Conservation (phyloP, 2,329 filamentous ascomycete genomes). For the Fusarium nurragi region DNA sequence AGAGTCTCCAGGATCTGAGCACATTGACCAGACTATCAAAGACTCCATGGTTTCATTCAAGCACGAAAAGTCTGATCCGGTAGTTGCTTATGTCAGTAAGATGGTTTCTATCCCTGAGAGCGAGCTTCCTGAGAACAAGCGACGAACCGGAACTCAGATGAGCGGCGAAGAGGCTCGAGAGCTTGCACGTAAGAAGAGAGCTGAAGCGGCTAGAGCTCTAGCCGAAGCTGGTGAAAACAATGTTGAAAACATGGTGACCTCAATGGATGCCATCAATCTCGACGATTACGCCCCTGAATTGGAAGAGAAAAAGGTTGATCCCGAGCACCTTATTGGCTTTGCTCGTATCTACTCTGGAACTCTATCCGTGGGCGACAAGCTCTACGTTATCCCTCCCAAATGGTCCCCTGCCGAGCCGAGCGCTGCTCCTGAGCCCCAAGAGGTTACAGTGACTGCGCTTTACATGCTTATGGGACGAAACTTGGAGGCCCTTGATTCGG, state of each 20-base stretch:
- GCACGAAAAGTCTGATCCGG: constrained; percentile 73
- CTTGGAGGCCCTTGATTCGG: constrained; percentile 81
- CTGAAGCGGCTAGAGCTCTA: constrained; percentile 84
- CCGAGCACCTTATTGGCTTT: constrained; percentile 93
- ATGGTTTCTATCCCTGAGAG: constrained; percentile 96
- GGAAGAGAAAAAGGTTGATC: constrained; percentile 71
- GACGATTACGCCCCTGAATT: constrained; percentile 60
- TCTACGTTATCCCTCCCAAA: constrained; percentile 93
- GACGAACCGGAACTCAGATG: constrained; percentile 70
- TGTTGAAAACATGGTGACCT: constrained; percentile 65
- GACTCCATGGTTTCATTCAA: constrained; percentile 87
- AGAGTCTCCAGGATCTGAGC: constrained; percentile 77
- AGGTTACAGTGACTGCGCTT: constrained; percentile 84
- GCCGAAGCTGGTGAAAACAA: constrained; percentile 63
- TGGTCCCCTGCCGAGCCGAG: constrained; percentile 85
- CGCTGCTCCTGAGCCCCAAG: constrained; percentile 76
- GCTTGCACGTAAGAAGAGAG: constrained; percentile 85
- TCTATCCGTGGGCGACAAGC: constrained; percentile 84
- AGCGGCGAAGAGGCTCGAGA: constrained; percentile 92
- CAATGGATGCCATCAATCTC: constrained; percentile 69
- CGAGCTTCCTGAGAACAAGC: constrained; percentile 87
- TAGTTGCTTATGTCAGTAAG: constrained; percentile 96
- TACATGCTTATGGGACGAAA: constrained; percentile 97
- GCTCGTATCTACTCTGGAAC: constrained; percentile 93
- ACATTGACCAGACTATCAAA: constrained; percentile 74